These are phyloP conservation scores for Myochromella boudieri DNA, from an alignment of 768 basidiomycete species.

Conservation along the genomic window DNA sequence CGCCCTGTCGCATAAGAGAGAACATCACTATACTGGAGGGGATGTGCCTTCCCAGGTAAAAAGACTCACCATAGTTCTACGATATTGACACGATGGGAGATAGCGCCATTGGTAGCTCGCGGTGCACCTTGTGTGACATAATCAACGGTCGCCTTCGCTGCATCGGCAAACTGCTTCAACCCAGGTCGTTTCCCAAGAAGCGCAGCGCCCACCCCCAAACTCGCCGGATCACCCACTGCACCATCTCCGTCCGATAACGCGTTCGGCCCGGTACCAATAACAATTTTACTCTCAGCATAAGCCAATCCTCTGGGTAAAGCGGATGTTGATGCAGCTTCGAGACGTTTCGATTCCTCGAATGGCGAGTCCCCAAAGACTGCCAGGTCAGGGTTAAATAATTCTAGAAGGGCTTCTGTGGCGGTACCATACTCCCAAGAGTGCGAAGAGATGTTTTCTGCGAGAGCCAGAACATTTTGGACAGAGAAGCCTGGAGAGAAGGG, in stretches of 20 bases:
- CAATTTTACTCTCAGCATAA: constrained; percentile 9
- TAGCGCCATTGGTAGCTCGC: constrained; percentile 42
- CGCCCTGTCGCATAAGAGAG: constrained; percentile 32
- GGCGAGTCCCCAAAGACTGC: constrained; percentile 7
- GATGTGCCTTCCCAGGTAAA: background rate
- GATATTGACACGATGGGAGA: constrained; percentile 50
- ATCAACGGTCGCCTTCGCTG: constrained; percentile 38
- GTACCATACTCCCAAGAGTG: constrained; percentile 14
- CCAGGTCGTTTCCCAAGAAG: constrained; percentile 34
- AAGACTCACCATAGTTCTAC: constrained; percentile 49
- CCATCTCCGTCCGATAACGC: constrained; percentile 20
- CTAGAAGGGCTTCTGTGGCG: constrained; percentile 9
- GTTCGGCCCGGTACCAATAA: constrained; percentile 18
- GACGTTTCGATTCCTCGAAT: background rate
- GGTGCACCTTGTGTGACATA: constrained; percentile 45
- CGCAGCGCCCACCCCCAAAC: constrained; percentile 43
- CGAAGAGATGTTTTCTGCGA: constrained; percentile 8
- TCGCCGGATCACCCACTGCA: constrained; percentile 58
- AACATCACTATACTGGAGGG: background rate
- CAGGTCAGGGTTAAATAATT: constrained; percentile 10
- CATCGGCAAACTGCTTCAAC: constrained; percentile 29
- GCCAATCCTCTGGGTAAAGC: constrained; percentile 7
- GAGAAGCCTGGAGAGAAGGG: constrained; percentile 6
- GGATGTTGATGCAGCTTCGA: background rate
- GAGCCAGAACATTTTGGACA: constrained; percentile 4